Evolutionary conservation across 805 yeast species (phyloP), one percentile per base, ranked within the genome.

Genomic region (Candida mattraensis): DNA sequence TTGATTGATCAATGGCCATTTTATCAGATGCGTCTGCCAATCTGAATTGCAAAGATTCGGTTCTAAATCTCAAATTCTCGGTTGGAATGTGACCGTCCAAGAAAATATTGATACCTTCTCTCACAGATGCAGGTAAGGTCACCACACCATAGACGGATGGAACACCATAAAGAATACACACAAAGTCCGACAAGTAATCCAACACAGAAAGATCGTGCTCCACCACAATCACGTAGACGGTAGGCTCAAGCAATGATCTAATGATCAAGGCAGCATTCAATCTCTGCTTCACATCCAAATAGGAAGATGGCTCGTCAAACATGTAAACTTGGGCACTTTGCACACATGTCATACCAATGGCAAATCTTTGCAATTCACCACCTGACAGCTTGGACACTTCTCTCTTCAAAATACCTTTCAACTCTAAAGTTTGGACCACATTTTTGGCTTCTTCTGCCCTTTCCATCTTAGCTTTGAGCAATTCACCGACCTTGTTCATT

Each of bases 101-200:
- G 79, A 93, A 93, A 61, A 93, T 93, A 64, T 93, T 93, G 63
- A 93, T 93, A 70, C 99, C 99, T 75, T 93, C 99, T 67, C 99
- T 85, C 20, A 93, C 99, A 5, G 96, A 86, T 0, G 95, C 68
- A 35, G 99, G 99, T 63, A 93, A 72, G 16, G 97, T 87, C 33
- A 93, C 99, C 47, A 93, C 98, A 74, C 99, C 99, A 61, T 93
- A 93, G 28, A 93, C 96, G 6, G 98, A 91, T 34, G 99, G 96
- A 33, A 87, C 95, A 72, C 99, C 99, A 61, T 93, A 93, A 39
- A 93, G 68, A 54, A 93, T 93, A 78, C 99, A 93, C 40, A 93
- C 88, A 52, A 83, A 93, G 69, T 93, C 99, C 11, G 98, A 91
- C 53, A 93, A 74, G 64, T 93, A 93, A 72, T 93, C 99, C 66